Percentiles rank a stretch among this genome's conserved stretches.
Evolutionary conservation across 768 basidiomycete genomes (phyloP).

Genomic region (Hypholoma sublateritium): DNA sequence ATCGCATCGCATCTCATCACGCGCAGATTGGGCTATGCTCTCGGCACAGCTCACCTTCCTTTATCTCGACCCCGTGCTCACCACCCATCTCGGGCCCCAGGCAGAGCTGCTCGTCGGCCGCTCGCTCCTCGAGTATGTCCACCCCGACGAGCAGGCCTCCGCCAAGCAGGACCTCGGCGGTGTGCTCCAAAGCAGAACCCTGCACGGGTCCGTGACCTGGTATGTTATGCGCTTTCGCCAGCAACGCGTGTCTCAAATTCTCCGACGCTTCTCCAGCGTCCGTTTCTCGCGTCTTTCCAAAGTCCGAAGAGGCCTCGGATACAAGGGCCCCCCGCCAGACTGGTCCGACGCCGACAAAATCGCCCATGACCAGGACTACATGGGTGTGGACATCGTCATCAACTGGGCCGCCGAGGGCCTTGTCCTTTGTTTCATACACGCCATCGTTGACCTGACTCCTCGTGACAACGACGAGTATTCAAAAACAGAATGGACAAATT

Average conservation of each 20-base stretch:
- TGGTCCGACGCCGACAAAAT: constrained; percentile 73
- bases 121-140: constrained; percentile 75
- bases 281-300: constrained; percentile 76
- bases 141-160: constrained; percentile 79
- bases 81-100: constrained; percentile 69
- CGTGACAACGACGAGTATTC: constrained; percentile 71
- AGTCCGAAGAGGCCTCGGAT: constrained; percentile 72
- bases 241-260: constrained; percentile 16
- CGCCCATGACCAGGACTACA: constrained; percentile 69
- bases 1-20: constrained; percentile 24
- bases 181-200: constrained; percentile 70
- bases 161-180: constrained; percentile 73
- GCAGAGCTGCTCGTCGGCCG: constrained; percentile 68
- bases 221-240: constrained; percentile 18
- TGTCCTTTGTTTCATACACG: constrained; percentile 88
- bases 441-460: constrained; percentile 68
- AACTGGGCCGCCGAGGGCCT: constrained; percentile 88
- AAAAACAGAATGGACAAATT: constrained; percentile 83
- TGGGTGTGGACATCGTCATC: constrained; percentile 87
- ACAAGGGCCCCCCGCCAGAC: constrained; percentile 49
- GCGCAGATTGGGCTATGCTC: constrained; percentile 78
- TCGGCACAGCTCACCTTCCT: constrained; percentile 76
- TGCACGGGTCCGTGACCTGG: constrained; percentile 86
- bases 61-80: constrained; percentile 81
- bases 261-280: constrained; percentile 48